Evolutionary conservation across 805 yeast species (phyloP), one percentile per base, ranked within the genome.

Genomic region (Suhomyces emberorum): DNA sequence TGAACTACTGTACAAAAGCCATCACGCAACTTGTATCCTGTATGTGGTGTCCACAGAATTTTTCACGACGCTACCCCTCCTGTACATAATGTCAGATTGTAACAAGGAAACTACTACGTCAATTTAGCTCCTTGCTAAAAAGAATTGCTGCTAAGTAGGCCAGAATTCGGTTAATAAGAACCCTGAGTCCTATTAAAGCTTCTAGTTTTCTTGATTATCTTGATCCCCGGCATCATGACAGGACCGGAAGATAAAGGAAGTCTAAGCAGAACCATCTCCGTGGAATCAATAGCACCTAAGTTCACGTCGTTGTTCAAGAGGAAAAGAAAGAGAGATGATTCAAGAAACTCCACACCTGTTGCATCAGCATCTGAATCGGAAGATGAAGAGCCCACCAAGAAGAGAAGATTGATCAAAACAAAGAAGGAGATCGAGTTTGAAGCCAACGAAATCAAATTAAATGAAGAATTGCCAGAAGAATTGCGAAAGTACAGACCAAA

Each of bases 401-500:
- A 45, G 30, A 35, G 41, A 34, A 52, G 56, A 34, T 46, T 63
- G 12, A n/a, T 24, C 6, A 49, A 56, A 27, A 46, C 61, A 6
- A 37, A 59, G 29, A 49, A 51, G 28, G 47, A 55, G 31, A 59
- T 59, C 43, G 59, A 49, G 45, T 59, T 55, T 45, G 65, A 62
- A 29, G 70, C 65, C 32, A 59, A 65, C 19, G 96, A 88, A 54
- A 64, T 64, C 37, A 70, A 74, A 47, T 74, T 74, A 41, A 93
- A 85, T 51, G 79, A 60, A 3, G 74, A 66, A 43, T 61, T 86
- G 26, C 93, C 88, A 2, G 83, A 71, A 34, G 79, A 84, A 43
- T 76, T 76, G 52, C 70, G 89, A 41, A 83, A 79, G 61, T 87
- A 70, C 64, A 74, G 96, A 50, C 96, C 96, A 16, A 61, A 63